Evolutionary conservation across 352 stramenopile genomes (phyloP), one percentile per base, ranked within the genome.

Genomic region (Phytophthora constricta): DNA sequence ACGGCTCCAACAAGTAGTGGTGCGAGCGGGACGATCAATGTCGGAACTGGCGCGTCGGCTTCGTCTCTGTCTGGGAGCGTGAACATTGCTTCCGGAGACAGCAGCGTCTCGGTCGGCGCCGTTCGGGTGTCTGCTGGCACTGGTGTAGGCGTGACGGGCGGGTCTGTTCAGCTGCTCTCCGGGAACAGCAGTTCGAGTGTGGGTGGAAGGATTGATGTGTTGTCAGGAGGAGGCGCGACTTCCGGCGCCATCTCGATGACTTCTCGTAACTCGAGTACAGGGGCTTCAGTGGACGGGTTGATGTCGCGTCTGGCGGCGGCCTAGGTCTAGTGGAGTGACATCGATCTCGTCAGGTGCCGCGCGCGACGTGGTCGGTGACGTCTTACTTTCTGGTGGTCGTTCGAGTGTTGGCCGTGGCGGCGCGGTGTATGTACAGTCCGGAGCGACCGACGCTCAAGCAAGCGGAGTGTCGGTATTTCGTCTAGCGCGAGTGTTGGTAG

Each of bases 301-400:
- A 58, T 58, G 33, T 69, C 19, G 45, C 37, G 8, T 74, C 66
- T 58, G 66, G 66, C 26, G 20, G 66, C 46, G 62, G 58, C n/a
- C 54, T 62, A 33, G 73, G 11, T 68, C 65, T 7, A 70, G 55
- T 25, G 69, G 73, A 23, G 13, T 68, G 33, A 61, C 68, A n/a
- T 64, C 66, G 9, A 64, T 70, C 39, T 65, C 63, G 20, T 58
- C 62, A 50, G 65, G 72, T 10, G 60, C 41, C 39, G 51, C 51
- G 39, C 58, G 65, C 27, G 58, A 68, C 33, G 37, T 48, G 31
- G 65, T 62, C 39, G 65, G 58, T 33, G 65, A 73, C 28, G 33
- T 68, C 23, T 50, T 57, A 20, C 41, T 74, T 54, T 65, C 46
- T 47, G 59, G 65, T 25, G 65, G 59, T 11, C 58, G 59, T n/a